phyloP scores from a whole-genome alignment of 2,329 filamentous ascomycete species.

The Xylaria sp. region DNA sequence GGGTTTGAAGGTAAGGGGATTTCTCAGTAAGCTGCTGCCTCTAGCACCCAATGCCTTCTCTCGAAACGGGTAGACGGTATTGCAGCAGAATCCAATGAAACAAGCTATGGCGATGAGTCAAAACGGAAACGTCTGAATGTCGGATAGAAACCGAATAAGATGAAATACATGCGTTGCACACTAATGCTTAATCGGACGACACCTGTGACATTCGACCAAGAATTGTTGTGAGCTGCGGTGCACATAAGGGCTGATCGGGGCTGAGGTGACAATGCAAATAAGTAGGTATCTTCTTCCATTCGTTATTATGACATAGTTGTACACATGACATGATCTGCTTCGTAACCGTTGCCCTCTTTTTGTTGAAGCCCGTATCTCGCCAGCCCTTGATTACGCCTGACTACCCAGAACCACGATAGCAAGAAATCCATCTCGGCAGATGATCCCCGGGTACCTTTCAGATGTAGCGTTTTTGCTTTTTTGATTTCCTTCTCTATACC shows the following conservation, averaged over 20 bases:
- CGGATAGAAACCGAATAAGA: not conserved
- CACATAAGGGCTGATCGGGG: not conserved
- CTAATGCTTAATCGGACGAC: not conserved
- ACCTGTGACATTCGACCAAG: not conserved
- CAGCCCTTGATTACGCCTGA: constrained; percentile 30
- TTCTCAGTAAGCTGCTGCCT: constrained; percentile 14
- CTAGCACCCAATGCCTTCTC: constrained; percentile 28
- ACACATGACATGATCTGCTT: constrained; percentile 19
- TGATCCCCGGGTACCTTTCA: not conserved
- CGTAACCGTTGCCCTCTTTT: constrained; percentile 12
- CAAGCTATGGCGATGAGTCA: not conserved
- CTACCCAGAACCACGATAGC: constrained; percentile 25
- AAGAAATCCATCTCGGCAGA: constrained; percentile 1
- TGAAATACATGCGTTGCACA: not conserved
- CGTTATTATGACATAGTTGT: constrained; percentile 26
- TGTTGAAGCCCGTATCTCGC: constrained; percentile 23
- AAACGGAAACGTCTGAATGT: not conserved
- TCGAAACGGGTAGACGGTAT: constrained; percentile 9
- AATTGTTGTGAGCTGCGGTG: not conserved
- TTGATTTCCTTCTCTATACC: constrained; percentile 47
- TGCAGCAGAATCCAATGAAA: too few species aligned
- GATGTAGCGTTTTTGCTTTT: not conserved
- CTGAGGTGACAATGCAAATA: constrained; percentile 4
- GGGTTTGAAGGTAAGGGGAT: constrained; percentile 28
- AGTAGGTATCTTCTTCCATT: constrained; percentile 26